Evolutionary conservation across 495 filamentous ascomycete species (phyloP), one percentile per base, ranked within the genome.

Genomic region (Podospora comata): DNA sequence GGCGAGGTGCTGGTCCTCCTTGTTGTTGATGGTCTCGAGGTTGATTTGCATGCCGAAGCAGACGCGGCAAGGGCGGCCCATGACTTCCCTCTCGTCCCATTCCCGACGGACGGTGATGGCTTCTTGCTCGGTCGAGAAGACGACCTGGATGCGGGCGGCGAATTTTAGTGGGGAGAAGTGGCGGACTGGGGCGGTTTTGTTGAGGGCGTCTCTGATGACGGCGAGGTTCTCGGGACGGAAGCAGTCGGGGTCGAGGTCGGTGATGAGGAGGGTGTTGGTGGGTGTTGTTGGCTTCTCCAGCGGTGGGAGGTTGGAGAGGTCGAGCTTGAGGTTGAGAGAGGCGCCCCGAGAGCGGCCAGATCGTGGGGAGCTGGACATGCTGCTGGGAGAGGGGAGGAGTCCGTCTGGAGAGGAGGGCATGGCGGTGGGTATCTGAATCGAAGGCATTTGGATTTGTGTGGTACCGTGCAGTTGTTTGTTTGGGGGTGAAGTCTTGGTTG

Each of bases 181-280:
- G 82, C 95, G 89, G 67, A 97, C 86, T 4, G 88, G 86, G 0
- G 90, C 91, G 28, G 89, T 83, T 23, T 82, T 71, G 72, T 84
- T 81, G 77, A 97, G 89, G 61, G 90, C 86, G 53, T 86, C 79
- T 73, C 90, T 91, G 77, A 99, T 92, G 23, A 83, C 85, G 67
- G 89, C 83, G 65, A 97, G 87, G 69, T 92, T 91, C 62, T 86
- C 77, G 0, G 92, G 84, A 69, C 87, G 84, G 85, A 99, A 99
- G 77, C 96, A 88, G 64, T 86, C 81, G 18, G 87, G 82, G 74
- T 92, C 87, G 44, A 99, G 88, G 79, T 97, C 92, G 72, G 92
- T 95, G 78, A 99, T 92, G 66, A 99, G 85, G 62, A 99, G 91
- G 0, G 93, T 97, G 81, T 99, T 99, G 67, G 92, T 91, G 44